These are phyloP conservation scores for Cryptococcus sp. DNA, from an alignment of 1,284 basidiomycete species.

Conservation along the genomic window DNA sequence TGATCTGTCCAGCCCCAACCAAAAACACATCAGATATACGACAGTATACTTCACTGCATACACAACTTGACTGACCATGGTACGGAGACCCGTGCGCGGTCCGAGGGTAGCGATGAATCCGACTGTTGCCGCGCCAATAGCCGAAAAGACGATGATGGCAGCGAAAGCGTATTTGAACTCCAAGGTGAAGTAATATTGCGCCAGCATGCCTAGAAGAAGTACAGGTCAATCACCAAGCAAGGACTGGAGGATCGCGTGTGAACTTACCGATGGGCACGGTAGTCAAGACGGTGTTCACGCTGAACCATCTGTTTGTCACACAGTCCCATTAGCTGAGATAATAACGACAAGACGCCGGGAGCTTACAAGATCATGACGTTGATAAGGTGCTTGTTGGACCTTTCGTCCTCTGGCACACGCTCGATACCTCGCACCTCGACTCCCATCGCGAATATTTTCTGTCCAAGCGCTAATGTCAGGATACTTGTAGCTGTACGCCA, in stretches of 20 bases:
- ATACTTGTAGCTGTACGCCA: neutral
- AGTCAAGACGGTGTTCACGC: slow-evolving; percentile 54
- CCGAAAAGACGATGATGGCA: slow-evolving; percentile 49
- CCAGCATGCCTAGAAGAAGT: slow-evolving; percentile 49
- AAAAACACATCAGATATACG: neutral
- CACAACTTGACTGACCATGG: slow-evolving; percentile 57
- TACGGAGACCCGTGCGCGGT: slow-evolving; percentile 63
- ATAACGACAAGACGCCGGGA: too few species aligned
- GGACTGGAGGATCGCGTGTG: too few species aligned
- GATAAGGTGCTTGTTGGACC: slow-evolving; percentile 26
- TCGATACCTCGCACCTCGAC: slow-evolving; percentile 43
- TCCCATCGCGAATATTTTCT: slow-evolving; percentile 23
- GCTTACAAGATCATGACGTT: slow-evolving; percentile 28
- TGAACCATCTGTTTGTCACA: slow-evolving; percentile 24
- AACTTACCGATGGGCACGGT: slow-evolving; percentile 61
- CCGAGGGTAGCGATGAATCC: slow-evolving; percentile 65
- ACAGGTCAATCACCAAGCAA: neutral
- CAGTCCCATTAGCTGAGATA: too few species aligned
- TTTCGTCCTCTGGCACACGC: slow-evolving; percentile 35
- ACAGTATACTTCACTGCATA: neutral
- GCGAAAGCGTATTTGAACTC: slow-evolving; percentile 56
- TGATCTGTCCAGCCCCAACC: neutral
- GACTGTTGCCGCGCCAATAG: slow-evolving; percentile 49
- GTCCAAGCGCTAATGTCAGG: neutral
- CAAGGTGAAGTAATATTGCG: slow-evolving; percentile 60